Base-by-base conservation (phyloP, 2,329 filamentous ascomycete genomes). In the Cladosporium sphaerospermum region DNA sequence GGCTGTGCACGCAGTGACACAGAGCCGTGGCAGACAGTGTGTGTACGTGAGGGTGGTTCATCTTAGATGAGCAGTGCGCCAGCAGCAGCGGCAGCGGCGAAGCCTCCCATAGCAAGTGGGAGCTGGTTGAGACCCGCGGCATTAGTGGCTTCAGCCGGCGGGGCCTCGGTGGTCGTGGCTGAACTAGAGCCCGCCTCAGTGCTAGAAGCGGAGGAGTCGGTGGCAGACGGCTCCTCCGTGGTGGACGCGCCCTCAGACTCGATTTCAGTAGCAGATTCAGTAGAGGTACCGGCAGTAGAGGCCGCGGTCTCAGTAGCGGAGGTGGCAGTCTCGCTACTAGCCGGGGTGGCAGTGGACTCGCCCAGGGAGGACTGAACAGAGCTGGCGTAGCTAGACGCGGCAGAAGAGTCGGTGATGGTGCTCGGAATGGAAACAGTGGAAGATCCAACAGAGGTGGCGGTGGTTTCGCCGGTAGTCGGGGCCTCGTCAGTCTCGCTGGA, bases 1-100 rank as follows among this genome's bases (percentile, higher is more conserved):
- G 37, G 50, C 37, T 34, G n/a, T 47, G 43, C 28, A 36, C 14
- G n/a, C 10, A 28, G 7, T 9, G 16, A 14, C 43, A 7, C 9
- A 16, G 28, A 33, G 36, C 13, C 19, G 36, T 14, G 16, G 48
- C 40, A 44, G 48, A 19, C 48, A 19, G 7, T 14, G 19, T 5
- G 31, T 36, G 33, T 28, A 28, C 14, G n/a, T 19, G 9, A 7
- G 14, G n/a, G 36, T n/a, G 34, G 28, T 39, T n/a, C 31, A 41
- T 19, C 52, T 57, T 55, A 62, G 52, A 61, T 48, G 52, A 58
- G 54, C 44, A 56, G 46, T 45, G 61, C 41, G 42, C 59, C 61
- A 46, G 58, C 61, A 13, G 58, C 61, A 13, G 57, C 46, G 53
- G 57, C 47, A 43, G 57, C 61, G 16, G 57, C 59, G 45, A 59